These are phyloP conservation scores for Carex pumila DNA, from an alignment of 176 grass and related monocot species.

Conservation along the genomic window DNA sequence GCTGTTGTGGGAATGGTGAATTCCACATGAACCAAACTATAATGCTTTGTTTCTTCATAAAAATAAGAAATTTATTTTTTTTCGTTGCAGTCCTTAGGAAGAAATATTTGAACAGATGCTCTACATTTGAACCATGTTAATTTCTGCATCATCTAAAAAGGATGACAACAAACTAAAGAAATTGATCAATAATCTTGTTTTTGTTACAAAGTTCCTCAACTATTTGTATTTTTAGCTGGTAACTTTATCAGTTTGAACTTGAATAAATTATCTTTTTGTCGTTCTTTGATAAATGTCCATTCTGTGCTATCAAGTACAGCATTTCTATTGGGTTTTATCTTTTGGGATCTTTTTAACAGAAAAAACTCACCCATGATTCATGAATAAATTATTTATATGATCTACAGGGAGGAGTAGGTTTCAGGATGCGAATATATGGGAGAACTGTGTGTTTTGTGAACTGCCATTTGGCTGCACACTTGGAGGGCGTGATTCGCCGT, in stretches of 20 bases:
- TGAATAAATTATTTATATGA: slow-evolving; percentile 15
- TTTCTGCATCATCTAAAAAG: background rate
- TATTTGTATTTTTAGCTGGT: slow-evolving; percentile 1
- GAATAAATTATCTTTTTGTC: background rate
- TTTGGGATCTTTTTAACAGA: background rate
- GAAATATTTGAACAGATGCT: background rate
- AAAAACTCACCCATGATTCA: background rate
- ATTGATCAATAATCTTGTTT: background rate
- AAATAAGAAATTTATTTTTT: background rate
- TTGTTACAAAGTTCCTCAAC: background rate
- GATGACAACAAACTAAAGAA: background rate
- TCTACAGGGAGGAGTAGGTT: slow-evolving; percentile 71
- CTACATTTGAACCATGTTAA: background rate
- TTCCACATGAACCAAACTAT: background rate
- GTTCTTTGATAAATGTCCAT: background rate
- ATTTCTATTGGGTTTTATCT: background rate
- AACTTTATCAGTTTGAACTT: background rate
- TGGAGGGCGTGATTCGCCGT: slow-evolving; percentile 73
- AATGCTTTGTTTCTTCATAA: background rate
- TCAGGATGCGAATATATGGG: slow-evolving; percentile 83
- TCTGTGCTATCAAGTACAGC: background rate
- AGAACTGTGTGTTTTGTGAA: slow-evolving; percentile 81
- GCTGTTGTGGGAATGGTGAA: background rate
- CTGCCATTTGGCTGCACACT: slow-evolving; percentile 94
- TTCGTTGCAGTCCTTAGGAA: background rate